Conservation (phyloP, 2,329 filamentous ascomycete genomes). For the Fusarium subglutinans region DNA sequence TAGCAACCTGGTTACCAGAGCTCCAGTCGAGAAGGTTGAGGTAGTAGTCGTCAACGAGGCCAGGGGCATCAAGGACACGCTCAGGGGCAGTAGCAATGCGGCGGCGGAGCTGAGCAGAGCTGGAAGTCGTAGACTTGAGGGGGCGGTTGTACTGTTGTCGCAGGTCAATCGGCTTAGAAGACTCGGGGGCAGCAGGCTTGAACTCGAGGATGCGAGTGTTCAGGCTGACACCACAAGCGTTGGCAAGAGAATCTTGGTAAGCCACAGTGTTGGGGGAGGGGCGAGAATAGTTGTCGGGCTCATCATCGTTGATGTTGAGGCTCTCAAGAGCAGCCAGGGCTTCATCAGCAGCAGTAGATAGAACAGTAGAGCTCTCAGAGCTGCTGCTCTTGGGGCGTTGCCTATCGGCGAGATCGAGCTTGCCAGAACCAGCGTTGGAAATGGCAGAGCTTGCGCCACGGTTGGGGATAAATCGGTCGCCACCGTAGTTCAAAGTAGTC, state of each 20-base stretch:
- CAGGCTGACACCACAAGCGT: conserved; percentile 89
- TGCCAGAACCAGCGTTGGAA: conserved; percentile 80
- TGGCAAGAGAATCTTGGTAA: conserved; percentile 90
- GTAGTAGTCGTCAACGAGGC: conserved; percentile 98
- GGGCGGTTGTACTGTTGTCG: conserved; percentile 98
- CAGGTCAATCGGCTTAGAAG: conserved; percentile 96
- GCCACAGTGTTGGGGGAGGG: conserved; percentile 88
- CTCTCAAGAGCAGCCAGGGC: conserved; percentile 81
- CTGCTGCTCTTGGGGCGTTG: conserved; percentile 77
- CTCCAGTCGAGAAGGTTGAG: conserved; percentile 99
- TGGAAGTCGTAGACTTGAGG: conserved; percentile 77
- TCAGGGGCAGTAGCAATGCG: conserved; percentile 95
- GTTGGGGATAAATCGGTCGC: conserved; percentile 96
- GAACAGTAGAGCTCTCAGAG: conserved; percentile 76
- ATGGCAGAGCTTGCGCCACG: conserved; percentile 89
- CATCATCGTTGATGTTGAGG: conserved; percentile 77
- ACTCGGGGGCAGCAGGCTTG: conserved; percentile 98
- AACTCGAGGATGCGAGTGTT: conserved; percentile 97
- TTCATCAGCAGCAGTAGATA: conserved; percentile 84
- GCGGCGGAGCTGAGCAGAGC: conserved; percentile 86
- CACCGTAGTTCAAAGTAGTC: conserved; percentile 81
- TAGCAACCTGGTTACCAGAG: conserved; percentile 96
- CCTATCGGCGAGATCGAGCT: conserved; percentile 78
- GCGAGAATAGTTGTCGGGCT: conserved; percentile 74
- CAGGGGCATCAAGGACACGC: conserved; percentile 94